Evolutionary conservation across 2,329 filamentous ascomycete genomes (phyloP).

Genomic region (Cytospora mali): DNA sequence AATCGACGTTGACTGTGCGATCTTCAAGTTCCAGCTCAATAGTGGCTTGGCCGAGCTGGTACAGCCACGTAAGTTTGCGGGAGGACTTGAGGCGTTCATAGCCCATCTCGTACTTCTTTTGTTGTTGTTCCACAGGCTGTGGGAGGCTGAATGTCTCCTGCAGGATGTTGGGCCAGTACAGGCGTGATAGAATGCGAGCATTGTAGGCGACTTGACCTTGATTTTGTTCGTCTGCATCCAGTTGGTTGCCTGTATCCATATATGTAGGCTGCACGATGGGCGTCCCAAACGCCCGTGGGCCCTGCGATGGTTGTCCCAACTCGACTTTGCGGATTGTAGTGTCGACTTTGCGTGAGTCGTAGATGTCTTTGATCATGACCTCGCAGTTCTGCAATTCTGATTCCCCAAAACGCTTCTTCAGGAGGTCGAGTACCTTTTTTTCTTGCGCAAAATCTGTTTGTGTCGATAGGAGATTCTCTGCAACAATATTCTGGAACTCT

Average conservation of each 20-base stretch:
- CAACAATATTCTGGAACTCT: constrained; percentile 88
- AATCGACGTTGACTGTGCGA: constrained; percentile 70
- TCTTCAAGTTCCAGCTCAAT: constrained; percentile 85
- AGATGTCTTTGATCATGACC: constrained; percentile 94
- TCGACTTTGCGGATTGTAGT: constrained; percentile 61
- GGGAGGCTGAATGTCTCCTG: constrained; percentile 71
- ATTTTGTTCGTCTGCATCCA: constrained; percentile 38
- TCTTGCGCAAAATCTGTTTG: constrained; percentile 76
- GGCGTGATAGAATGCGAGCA: constrained; percentile 83
- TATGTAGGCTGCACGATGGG: constrained; percentile 28
- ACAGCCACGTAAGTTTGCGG: constrained; percentile 86
- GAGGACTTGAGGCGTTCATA: constrained; percentile 82
- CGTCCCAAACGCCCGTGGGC: constrained; percentile 25
- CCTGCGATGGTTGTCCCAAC: constrained; percentile 36
- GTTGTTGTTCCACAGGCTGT: constrained; percentile 57
- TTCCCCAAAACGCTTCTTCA: constrained; percentile 89
- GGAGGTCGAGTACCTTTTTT: constrained; percentile 78
- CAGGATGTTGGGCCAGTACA: constrained; percentile 88
- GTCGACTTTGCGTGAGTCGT: constrained; percentile 79
- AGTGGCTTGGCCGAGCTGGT: constrained; percentile 76
- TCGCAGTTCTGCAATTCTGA: constrained; percentile 87
- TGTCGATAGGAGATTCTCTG: constrained; percentile 72
- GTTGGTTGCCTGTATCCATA: constrained; percentile 29
- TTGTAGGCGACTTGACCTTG: constrained; percentile 66
- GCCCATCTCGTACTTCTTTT: constrained; percentile 70